Evolutionary conservation across 306 rosid species (phyloP), one percentile per base, ranked within the genome.

Genomic region (Bauhinia variegata): DNA sequence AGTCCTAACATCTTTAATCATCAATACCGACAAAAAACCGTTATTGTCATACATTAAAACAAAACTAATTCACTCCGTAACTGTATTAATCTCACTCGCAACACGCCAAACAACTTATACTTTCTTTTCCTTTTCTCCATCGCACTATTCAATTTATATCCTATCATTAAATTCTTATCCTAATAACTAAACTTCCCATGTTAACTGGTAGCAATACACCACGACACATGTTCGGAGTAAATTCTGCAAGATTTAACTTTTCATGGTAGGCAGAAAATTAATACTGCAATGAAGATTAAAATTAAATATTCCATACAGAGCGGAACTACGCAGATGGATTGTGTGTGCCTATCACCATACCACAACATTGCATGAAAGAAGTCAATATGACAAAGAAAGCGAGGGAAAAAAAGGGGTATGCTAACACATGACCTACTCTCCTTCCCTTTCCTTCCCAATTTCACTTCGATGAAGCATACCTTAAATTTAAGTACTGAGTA

Each of bases 401-500:
- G 10, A 47, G 12, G 42, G n/a, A 54, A 32, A 2, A 2, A 34
- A 72, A 58, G 43, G n/a, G 19, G 65, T 34, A 30, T 37, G 57
- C 36, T 16, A 34, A 59, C 12, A 44, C 36, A 54, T 63, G 46
- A 14, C 52, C 59, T 55, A 38, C 16, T 50, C 58, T 44, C 36
- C 44, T 23, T 36, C 14, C 36, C 51, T 51, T 62, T 39, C 37
- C 41, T 19, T 16, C 55, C 53, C 43, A 67, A 9, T 8, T 41
- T 28, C 30, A 38, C 37, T 12, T 36, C 41, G 9, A 36, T 3
- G 4, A 46, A 17, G 42, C 13, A 10, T 13, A 37, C 33, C 18
- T 17, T 47, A 58, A 18, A 57, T 18, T 65, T 32, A 39, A 18
- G 28, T 36, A 63, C 62, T 38, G 56, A 48, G 34, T 44, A 67